Evolutionary conservation across 2,329 filamentous ascomycete species (phyloP).

Genomic region (Amphichorda felina): DNA sequence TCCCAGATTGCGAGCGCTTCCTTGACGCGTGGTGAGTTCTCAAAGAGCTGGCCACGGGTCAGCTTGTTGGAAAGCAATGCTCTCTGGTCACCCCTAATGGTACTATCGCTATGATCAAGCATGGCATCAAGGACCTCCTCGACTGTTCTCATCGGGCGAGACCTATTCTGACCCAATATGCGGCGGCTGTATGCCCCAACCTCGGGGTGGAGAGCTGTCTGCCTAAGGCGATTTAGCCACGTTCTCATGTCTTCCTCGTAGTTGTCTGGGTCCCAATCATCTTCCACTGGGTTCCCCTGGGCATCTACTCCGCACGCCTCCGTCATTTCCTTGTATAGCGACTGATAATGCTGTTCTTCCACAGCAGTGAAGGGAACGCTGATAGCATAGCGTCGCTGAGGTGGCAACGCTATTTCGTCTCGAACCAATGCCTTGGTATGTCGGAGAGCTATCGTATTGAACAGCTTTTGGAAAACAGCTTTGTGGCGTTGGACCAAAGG

Average conservation of each 20-base stretch:
- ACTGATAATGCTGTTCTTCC: conserved; percentile 80
- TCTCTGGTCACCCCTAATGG: conserved; percentile 58
- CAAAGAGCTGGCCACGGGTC: conserved; percentile 63
- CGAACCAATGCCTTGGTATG: conserved; percentile 78
- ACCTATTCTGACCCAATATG: conserved; percentile 47
- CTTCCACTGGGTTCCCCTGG: conserved; percentile 47
- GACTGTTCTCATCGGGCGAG: conserved; percentile 65
- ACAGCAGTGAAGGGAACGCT: conserved; percentile 83
- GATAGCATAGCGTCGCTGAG: conserved; percentile 77
- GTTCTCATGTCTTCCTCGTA: conserved; percentile 61
- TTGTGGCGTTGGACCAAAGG: conserved; percentile 50
- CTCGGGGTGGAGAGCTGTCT: conserved; percentile 78
- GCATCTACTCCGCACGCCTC: conserved; percentile 53
- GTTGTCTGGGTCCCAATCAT: conserved; percentile 55
- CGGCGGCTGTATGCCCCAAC: conserved; percentile 57
- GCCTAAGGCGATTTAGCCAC: conserved; percentile 68
- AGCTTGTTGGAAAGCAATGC: conserved; percentile 51
- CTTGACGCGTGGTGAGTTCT: conserved; percentile 56
- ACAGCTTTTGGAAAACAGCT: conserved; percentile 54
- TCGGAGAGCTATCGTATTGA: conserved; percentile 61
- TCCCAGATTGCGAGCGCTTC: conserved; percentile 63
- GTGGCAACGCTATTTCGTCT: conserved; percentile 65
- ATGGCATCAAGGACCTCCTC: conserved; percentile 81
- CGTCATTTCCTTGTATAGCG: conserved; percentile 65
- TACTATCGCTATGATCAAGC: conserved; percentile 71